Evolutionary conservation across 768 basidiomycete species (phyloP).

Genomic region (Lactarius evosmus): DNA sequence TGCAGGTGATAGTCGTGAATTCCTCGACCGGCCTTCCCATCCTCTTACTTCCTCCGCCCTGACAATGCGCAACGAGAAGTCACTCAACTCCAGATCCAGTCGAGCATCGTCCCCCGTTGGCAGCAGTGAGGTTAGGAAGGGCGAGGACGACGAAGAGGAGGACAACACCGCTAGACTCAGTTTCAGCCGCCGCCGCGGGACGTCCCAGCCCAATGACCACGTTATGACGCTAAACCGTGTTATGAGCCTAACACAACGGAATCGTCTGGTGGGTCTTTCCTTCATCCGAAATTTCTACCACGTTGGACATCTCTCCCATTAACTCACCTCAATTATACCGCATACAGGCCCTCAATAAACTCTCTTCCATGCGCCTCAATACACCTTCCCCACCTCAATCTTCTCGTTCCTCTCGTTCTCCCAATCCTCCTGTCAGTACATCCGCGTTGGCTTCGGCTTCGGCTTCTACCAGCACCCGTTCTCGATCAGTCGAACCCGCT

Average conservation of each 20-base stretch:
- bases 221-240: slow-evolving; percentile 61
- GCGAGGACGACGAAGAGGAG: slow-evolving; percentile 51
- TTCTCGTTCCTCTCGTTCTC: slow-evolving; percentile 40
- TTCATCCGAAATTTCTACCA: neutral
- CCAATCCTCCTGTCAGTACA: slow-evolving; percentile 24
- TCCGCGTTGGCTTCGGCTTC: slow-evolving; percentile 36
- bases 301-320: neutral
- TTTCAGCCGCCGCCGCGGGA: slow-evolving; percentile 34
- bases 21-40: slow-evolving; percentile 38
- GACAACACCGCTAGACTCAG: slow-evolving; percentile 56
- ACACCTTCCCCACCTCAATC: slow-evolving; percentile 49
- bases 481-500: slow-evolving; percentile 31
- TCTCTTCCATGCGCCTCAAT: slow-evolving; percentile 53
- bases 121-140: slow-evolving; percentile 50
- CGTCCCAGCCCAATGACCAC: slow-evolving; percentile 47
- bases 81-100: slow-evolving; percentile 29
- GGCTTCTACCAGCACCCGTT: slow-evolving; percentile 33
- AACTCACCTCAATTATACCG: neutral
- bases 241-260: slow-evolving; percentile 66
- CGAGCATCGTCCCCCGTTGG: slow-evolving; percentile 31
- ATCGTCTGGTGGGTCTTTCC: slow-evolving; percentile 57
- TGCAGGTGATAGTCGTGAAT: slow-evolving; percentile 36
- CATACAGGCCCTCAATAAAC: slow-evolving; percentile 40
- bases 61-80: slow-evolving; percentile 44
- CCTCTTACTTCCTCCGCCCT: slow-evolving; percentile 32